Percentiles rank a stretch among this genome's conserved stretches.
Evolutionary conservation across 331 rosid genomes (phyloP).

Genomic region (Telfairia occidentalis): DNA sequence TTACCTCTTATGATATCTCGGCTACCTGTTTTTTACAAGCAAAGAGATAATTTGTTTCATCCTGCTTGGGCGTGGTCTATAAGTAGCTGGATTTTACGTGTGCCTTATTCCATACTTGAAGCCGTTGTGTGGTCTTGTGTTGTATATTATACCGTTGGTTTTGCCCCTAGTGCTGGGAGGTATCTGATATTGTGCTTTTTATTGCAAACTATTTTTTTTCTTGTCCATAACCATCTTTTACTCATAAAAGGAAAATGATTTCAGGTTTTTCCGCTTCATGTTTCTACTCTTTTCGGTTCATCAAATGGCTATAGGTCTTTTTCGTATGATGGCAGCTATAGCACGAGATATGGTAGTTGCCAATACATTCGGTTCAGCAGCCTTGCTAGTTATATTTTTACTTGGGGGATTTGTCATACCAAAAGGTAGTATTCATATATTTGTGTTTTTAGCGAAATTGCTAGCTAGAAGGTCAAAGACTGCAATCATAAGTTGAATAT

Average conservation of each 20-base stretch:
- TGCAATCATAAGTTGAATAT: constrained; percentile 13
- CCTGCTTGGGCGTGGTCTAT: constrained; percentile 84
- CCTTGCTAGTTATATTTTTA: constrained; percentile 46
- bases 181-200: constrained; percentile 10
- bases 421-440: constrained; percentile 37
- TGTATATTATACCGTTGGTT: constrained; percentile 69
- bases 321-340: constrained; percentile 64
- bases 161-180: constrained; percentile 68
- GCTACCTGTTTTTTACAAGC: constrained; percentile 81
- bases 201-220: not conserved
- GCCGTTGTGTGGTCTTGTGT: constrained; percentile 62
- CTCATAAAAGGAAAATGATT: constrained; percentile 5
- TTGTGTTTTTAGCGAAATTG: not conserved
- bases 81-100: constrained; percentile 59
- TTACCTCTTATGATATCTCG: constrained; percentile 63
- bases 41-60: constrained; percentile 69
- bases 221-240: not conserved
- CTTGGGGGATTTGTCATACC: constrained; percentile 82
- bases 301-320: constrained; percentile 92
- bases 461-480: not conserved
- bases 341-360: constrained; percentile 83
- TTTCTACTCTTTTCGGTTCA: constrained; percentile 57
- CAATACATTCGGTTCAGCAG: constrained; percentile 80
- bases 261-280: constrained; percentile 79
- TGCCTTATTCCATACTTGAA: constrained; percentile 68